A percentile compares a stretch with the other conserved stretches of the same genome.
phyloP scores from a whole-genome alignment of 1,284 basidiomycete genomes.

The Mrakiaceae sp. region DNA sequence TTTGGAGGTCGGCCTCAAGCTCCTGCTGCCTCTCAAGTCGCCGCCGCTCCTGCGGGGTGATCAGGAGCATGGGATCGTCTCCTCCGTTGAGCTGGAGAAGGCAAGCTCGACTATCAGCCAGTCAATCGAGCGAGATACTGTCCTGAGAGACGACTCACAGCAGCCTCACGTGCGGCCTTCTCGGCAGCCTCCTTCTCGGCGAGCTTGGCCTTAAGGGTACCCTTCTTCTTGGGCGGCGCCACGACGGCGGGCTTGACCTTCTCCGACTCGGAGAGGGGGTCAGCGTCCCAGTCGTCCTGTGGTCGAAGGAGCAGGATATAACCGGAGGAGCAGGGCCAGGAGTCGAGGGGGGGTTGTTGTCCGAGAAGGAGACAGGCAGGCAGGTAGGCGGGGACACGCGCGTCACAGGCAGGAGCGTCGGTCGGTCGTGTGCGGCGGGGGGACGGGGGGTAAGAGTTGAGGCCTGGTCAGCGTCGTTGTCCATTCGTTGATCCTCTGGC shows the following conservation, averaged over 20 bases:
- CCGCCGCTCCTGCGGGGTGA: constrained; percentile 51
- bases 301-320: not conserved
- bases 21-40: constrained; percentile 63
- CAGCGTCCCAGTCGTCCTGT: constrained; percentile 87
- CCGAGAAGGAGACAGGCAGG: not conserved
- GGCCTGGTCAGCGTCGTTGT: not conserved
- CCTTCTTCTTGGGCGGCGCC: constrained; percentile 75
- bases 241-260: constrained; percentile 39
- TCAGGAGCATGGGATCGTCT: constrained; percentile 66
- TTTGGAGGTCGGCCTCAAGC: constrained; percentile 69
- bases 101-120: not conserved
- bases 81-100: not conserved
- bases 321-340: not conserved
- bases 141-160: constrained; percentile 20
- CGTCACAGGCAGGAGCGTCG: not conserved
- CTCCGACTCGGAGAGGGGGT: constrained; percentile 61
- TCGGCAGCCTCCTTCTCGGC: constrained; percentile 69
- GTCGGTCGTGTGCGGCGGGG: not conserved
- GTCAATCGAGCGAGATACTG: not conserved
- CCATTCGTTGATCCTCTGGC: not conserved
- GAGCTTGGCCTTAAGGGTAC: constrained; percentile 73
- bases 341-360: constrained; percentile 18
- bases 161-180: not conserved
- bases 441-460: not conserved
- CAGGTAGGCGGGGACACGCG: not conserved